A percentile compares a stretch with the other conserved stretches of the same genome.
Evolutionary conservation across 306 rosid species (phyloP).

Genomic region (Rosa lucieae): DNA sequence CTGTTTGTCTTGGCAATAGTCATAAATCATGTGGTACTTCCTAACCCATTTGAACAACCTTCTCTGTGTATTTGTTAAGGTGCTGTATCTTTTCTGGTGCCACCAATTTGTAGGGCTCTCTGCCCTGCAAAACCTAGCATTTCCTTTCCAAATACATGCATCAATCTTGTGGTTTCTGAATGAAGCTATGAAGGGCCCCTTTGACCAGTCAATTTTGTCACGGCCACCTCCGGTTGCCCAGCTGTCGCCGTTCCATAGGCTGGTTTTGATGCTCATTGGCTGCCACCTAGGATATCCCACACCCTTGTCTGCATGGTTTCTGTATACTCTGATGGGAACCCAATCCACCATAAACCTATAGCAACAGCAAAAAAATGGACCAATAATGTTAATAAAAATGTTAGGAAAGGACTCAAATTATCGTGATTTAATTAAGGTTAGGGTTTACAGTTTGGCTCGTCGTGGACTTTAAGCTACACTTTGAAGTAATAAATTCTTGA

Average conservation of each 20-base stretch:
- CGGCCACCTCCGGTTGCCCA: conserved; percentile 95
- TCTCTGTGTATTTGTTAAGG: conserved; percentile 52
- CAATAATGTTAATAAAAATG: not conserved
- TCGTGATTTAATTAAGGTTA: not conserved
- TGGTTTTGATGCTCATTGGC: conserved; percentile 79
- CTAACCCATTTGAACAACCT: conserved; percentile 86
- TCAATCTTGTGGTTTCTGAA: conserved; percentile 65
- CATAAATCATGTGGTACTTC: conserved; percentile 71
- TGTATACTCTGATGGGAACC: conserved; percentile 80
- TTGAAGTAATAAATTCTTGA: no score
- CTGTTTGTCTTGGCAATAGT: conserved; percentile 64
- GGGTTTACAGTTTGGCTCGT: not conserved
- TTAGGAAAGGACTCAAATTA: not conserved
- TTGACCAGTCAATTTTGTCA: conserved; percentile 83
- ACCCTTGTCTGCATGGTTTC: conserved; percentile 87
- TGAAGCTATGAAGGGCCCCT: conserved; percentile 74
- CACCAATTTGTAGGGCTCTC: conserved; percentile 70
- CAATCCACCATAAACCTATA: conserved; percentile 81
- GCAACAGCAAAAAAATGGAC: not conserved
- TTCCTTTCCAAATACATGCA: conserved; percentile 80
- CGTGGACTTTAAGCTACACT: no score
- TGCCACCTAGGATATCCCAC: conserved; percentile 79
- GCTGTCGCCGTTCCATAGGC: conserved; percentile 79
- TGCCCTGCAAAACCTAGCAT: conserved; percentile 80
- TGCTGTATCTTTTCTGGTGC: conserved; percentile 51